Evolutionary conservation across 2,329 filamentous ascomycete genomes (phyloP).

Genomic region (Talaromyces albobiverticillius): DNA sequence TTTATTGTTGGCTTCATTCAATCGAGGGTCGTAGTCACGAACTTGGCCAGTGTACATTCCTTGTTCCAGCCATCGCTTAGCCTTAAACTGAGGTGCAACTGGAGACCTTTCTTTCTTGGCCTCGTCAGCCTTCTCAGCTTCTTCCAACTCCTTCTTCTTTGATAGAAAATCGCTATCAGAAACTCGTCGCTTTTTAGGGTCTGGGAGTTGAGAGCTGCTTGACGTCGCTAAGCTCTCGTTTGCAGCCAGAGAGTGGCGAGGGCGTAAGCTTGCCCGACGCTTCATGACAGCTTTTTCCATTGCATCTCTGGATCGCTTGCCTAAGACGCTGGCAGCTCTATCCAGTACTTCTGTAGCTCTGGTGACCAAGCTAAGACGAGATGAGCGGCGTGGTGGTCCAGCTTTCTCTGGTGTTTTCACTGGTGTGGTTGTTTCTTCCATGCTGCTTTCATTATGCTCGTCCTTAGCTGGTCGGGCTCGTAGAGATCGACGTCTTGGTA

Average conservation of each 20-base stretch:
- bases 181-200: conserved; percentile 42
- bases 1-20: conserved; percentile 49
- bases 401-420: conserved; percentile 19
- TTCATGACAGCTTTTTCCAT: conserved; percentile 59
- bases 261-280: conserved; percentile 58
- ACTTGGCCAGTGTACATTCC: conserved; percentile 85
- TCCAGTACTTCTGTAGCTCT: conserved; percentile 45
- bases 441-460: conserved; percentile 22
- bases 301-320: conserved; percentile 60
- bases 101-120: conserved; percentile 20
- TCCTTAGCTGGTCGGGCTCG: conserved; percentile 30
- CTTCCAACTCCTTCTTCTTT: conserved; percentile 22
- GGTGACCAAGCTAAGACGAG: conserved; percentile 42
- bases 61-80: conserved; percentile 76
- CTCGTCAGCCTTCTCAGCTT: not conserved
- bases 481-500: conserved; percentile 27
- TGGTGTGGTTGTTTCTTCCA: conserved; percentile 22
- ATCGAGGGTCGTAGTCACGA: conserved; percentile 43
- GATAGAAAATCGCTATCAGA: conserved; percentile 33
- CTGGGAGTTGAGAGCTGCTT: conserved; percentile 21
- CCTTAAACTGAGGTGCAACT: conserved; percentile 31
- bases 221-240: conserved; percentile 24
- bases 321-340: conserved; percentile 52
- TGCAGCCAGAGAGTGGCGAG: conserved; percentile 27
- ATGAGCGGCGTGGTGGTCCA: conserved; percentile 39